phyloP scores from a whole-genome alignment of 176 grass and related monocot species.

The Paspalum vaginatum region DNA sequence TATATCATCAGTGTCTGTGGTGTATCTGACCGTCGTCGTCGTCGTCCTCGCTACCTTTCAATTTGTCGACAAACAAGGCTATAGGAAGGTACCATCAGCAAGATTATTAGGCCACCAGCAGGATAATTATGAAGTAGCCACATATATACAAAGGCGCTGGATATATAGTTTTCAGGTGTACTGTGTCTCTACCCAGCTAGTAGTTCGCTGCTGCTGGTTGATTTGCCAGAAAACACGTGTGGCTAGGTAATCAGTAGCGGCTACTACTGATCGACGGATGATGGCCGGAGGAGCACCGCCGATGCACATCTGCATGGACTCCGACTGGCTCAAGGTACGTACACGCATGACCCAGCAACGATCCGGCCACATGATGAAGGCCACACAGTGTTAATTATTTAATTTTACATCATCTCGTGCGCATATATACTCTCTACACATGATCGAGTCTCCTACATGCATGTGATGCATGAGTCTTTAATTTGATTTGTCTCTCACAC shows the following conservation, averaged over 20 bases:
- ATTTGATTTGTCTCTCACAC: no score
- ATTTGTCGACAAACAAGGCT: neutral
- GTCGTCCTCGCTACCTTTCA: neutral
- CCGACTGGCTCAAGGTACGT: slow-evolving; percentile 90
- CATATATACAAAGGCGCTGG: no score
- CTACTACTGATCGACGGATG: slow-evolving; percentile 24
- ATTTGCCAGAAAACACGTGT: no score
- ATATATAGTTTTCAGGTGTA: neutral
- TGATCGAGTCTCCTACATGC: no score
- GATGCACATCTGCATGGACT: slow-evolving; percentile 90
- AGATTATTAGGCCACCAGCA: no score
- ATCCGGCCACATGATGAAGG: no score
- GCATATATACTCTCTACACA: no score
- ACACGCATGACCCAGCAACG: neutral
- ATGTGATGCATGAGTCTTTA: no score
- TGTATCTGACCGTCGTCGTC: neutral
- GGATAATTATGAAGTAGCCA: neutral
- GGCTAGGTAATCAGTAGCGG: neutral
- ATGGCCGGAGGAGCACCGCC: slow-evolving; percentile 63
- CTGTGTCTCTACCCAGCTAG: no score
- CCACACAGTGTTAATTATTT: no score
- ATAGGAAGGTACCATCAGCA: neutral
- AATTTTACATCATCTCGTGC: no score
- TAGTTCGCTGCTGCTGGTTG: no score
- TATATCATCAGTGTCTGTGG: neutral